These are phyloP conservation scores for Mucor plumbeus DNA, from an alignment of 371 early-diverging fungal species.

Conservation along the genomic window DNA sequence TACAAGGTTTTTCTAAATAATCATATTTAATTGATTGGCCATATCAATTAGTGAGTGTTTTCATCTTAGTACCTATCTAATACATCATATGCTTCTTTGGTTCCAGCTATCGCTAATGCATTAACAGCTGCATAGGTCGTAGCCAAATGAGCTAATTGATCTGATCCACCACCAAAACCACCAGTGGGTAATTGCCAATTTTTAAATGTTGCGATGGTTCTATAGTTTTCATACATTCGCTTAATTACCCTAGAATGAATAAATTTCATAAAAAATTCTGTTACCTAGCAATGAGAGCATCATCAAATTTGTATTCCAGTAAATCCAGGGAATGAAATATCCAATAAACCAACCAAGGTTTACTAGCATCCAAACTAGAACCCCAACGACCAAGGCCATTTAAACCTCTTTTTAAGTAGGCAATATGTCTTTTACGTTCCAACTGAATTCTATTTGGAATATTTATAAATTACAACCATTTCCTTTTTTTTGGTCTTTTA, in stretches of 20 bases:
- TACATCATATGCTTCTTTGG: constrained; percentile 71
- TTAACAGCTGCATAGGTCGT: constrained; percentile 88
- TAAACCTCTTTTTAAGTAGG: constrained; percentile 60
- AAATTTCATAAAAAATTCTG: too few species aligned
- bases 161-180: constrained; percentile 89
- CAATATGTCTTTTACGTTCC: constrained; percentile 57
- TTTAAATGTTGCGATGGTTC: constrained; percentile 67
- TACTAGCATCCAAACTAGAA: constrained; percentile 82
- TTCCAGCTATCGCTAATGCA: constrained; percentile 75
- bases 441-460: constrained; percentile 49
- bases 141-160: constrained; percentile 83
- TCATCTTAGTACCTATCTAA: constrained; percentile 56
- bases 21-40: too few species aligned
- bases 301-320: constrained; percentile 59
- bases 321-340: constrained; percentile 83
- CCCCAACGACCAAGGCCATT: constrained; percentile 64
- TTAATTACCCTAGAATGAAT: too few species aligned
- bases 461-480: not conserved
- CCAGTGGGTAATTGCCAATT: constrained; percentile 76
- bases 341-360: constrained; percentile 95
- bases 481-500: not conserved
- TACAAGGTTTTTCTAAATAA: constrained; percentile 61
- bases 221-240: constrained; percentile 11
- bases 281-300: constrained; percentile 52
- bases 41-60: too few species aligned